Conservation (phyloP, 2,329 filamentous ascomycete species). For the Phoma herbarum region DNA sequence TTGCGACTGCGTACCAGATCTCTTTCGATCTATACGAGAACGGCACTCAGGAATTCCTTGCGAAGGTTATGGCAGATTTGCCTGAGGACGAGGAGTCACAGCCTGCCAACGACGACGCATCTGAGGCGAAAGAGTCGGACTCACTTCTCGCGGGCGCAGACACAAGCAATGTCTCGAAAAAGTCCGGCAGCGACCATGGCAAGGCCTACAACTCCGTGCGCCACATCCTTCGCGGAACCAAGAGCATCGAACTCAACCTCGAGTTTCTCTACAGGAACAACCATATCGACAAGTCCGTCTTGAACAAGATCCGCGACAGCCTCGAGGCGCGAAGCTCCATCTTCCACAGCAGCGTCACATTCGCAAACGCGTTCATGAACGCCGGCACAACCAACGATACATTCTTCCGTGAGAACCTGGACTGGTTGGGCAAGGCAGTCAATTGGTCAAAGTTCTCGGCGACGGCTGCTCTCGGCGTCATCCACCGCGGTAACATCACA, state of each 20-base stretch:
- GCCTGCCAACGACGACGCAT: conserved; percentile 52
- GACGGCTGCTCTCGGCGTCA: conserved; percentile 93
- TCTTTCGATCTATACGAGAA: conserved; percentile 99
- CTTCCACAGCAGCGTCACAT: conserved; percentile 96
- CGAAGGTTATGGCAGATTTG: conserved; percentile 84
- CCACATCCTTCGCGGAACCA: conserved; percentile 81
- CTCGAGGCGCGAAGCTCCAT: conserved; percentile 96
- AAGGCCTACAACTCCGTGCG: conserved; percentile 66
- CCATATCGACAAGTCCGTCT: conserved; percentile 86
- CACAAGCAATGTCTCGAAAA: conserved; percentile 63
- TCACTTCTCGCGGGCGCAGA: conserved; percentile 65
- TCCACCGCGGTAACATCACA: conserved; percentile 92
- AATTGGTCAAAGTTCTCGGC: conserved; percentile 99
- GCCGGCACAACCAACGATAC: conserved; percentile 97
- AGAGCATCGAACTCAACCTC: conserved; percentile 92
- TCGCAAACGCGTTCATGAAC: conserved; percentile 99
- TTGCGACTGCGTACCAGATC: conserved; percentile 93
- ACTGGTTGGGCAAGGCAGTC: conserved; percentile 97
- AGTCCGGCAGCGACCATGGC: conserved; percentile 57
- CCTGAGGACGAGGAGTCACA: conserved; percentile 63
- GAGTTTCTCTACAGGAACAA: conserved; percentile 98
- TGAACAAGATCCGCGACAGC: conserved; percentile 96
- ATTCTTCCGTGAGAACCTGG: conserved; percentile 97
- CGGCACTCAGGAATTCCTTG: conserved; percentile 94
- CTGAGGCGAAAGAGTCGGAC: conserved; percentile 66